Base-by-base conservation (phyloP, 352 stramenopile genomes). In the Globisporangium barbulae region DNA sequence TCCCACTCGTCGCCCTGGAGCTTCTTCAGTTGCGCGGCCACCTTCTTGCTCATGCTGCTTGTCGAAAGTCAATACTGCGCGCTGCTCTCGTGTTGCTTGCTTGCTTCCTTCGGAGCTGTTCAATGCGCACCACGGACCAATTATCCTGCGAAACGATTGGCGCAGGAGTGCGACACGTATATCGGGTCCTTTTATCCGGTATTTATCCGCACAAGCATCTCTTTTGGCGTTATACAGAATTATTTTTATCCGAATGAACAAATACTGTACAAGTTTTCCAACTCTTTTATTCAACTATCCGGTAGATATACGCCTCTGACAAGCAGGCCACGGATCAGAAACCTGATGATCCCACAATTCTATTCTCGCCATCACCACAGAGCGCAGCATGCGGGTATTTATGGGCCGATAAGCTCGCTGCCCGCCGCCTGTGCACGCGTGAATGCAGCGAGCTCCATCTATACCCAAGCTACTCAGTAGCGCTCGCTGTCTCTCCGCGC, bases 1-100 rank as follows among this genome's bases (percentile, higher is more conserved):
- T 94, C 81, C 86, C 86, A 94, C 64, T 94, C 86, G 63, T 80
- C 82, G 21, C 84, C 83, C 63, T 90, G 79, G 17, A 93, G 77
- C 77, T 93, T 91, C 70, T 89, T 78, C 55, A 94, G 65, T 70
- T 94, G 81, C 67, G 74, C 78, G 7, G 81, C 77, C 45, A 93
- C 80, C 68, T 88, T 88, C 73, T 90, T 89, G 76, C 73, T 89
- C 75, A 89, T 87, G 57, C 53, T 79, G 50, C 31, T 56, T 25
- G 44, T 30, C 47, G 12, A 21, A 21, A 28, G 42, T 31, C 31
- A 22, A 25, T 35, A 22, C n/a, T 55, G 28, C 59, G 33, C 21
- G 44, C 25, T 4, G 8, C 10, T 52, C 37, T 50, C 25, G 21
- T 35, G 58, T 52, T 44, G 42, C 42, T 54, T 31, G 5, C 10